Conservation (phyloP, 2,329 filamentous ascomycete species). For the Cladosporium sp. region DNA sequence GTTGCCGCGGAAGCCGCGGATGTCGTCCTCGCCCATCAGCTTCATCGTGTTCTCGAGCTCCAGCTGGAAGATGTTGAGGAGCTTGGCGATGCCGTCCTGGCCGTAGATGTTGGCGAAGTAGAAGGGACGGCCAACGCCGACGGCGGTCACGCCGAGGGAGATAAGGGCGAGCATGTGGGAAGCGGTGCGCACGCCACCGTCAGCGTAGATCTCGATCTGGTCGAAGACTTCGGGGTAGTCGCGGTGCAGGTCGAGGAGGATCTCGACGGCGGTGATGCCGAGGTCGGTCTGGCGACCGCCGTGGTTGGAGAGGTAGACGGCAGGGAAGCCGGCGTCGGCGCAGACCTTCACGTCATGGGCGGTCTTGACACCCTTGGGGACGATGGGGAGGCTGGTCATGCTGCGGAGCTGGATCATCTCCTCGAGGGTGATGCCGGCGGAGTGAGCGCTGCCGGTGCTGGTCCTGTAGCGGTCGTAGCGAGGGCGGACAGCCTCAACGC, state of each 20-base stretch:
- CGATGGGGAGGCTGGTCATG: slow-evolving; percentile 36
- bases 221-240: slow-evolving; percentile 57
- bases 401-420: slow-evolving; percentile 31
- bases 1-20: slow-evolving; percentile 18
- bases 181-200: slow-evolving; percentile 62
- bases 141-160: slow-evolving; percentile 60
- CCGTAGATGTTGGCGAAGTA: slow-evolving; percentile 61
- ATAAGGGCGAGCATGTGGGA: slow-evolving; percentile 65
- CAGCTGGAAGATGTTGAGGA: slow-evolving; percentile 46
- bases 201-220: slow-evolving; percentile 52
- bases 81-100: slow-evolving; percentile 45
- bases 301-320: slow-evolving; percentile 69
- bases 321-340: slow-evolving; percentile 58
- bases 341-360: slow-evolving; percentile 59
- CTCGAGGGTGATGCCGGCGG: slow-evolving; percentile 34
- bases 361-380: slow-evolving; percentile 67
- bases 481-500: slow-evolving; percentile 36
- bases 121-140: slow-evolving; percentile 58
- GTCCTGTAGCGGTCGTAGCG: slow-evolving; percentile 32
- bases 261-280: slow-evolving; percentile 52
- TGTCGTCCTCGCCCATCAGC: slow-evolving; percentile 47
- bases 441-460: slow-evolving; percentile 28
- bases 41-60: slow-evolving; percentile 64
- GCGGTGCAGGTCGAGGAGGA: slow-evolving; percentile 58
- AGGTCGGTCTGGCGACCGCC: slow-evolving; percentile 63